Evolutionary conservation across 805 yeast species (phyloP), one percentile per base, ranked within the genome.

Genomic region (Suhomyces xylopsoci): DNA sequence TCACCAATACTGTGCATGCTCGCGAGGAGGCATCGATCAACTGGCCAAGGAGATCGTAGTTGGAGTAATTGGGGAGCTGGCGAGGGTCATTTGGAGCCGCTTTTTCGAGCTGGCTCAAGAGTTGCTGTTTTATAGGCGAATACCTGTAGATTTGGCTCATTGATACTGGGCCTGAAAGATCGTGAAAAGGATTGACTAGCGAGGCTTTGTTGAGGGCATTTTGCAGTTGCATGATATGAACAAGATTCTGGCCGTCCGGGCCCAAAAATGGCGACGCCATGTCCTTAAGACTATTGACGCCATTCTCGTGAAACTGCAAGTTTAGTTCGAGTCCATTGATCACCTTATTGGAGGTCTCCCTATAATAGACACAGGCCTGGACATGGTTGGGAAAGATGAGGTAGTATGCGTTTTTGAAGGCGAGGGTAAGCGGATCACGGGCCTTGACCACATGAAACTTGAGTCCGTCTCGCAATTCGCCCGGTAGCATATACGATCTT

Each of bases 331-430:
- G 61, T 1, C 90, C 89, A 57, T 83, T 79, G 34, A 85, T 60
- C 51, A 71, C 69, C 50, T 79, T 76, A 7, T 77, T 75, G 10
- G 62, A 53, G 0, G 85, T 79, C 57, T 83, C 88, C 19, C 72
- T 61, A 64, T 71, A 74, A 62, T 79, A 85, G 3, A 72, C 71
- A 19, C 80, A 71, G 0, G 90, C 89, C 17, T 76, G 78, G 24
- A 73, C 70, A 38, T 65, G 62, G 40, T 70, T 65, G 4, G 71
- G 70, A 60, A 87, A 87, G 6, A 81, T 62, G 34, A 87, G 64
- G 62, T 79, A 85, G 62, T 82, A 83, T 4, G 77, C 73, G 42
- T 80, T 79, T 53, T 74, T 67, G 26, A 80, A 76, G 38, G 67
- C 56, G 22, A 86, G 62, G 15, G 70, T 76, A 2, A 62, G 48